Evolutionary conservation across 768 basidiomycete genomes (phyloP).

Genomic region (Hygrophoropsis aurantiaca): DNA sequence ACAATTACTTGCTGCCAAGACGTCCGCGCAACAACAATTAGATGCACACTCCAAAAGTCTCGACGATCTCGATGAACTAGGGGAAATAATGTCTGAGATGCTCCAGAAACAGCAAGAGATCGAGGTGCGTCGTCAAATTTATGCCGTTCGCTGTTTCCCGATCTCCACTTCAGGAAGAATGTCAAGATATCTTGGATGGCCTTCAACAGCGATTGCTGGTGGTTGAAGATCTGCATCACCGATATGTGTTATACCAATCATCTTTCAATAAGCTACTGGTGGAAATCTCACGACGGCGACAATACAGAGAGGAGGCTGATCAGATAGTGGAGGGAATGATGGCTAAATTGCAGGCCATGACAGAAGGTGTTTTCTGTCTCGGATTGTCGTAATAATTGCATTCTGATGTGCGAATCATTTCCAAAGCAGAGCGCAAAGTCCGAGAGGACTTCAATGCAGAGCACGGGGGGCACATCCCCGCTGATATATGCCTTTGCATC

Average conservation of each 20-base stretch:
- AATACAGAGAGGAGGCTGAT: conserved; percentile 66
- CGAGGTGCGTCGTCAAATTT: conserved; percentile 46
- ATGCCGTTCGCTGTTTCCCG: neutral
- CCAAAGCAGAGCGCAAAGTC: conserved; percentile 62
- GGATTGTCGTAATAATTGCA: neutral
- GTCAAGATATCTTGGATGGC: conserved; percentile 49
- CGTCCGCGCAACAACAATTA: conserved; percentile 45
- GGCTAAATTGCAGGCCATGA: conserved; percentile 61
- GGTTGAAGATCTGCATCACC: conserved; percentile 63
- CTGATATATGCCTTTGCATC: conserved; percentile 78
- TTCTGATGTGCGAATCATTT: conserved; percentile 1
- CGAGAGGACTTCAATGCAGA: conserved; percentile 71
- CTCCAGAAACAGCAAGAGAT: conserved; percentile 64
- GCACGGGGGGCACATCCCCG: conserved; percentile 72
- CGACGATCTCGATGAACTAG: conserved; percentile 73
- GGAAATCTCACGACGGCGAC: conserved; percentile 68
- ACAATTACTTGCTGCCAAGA: conserved; percentile 45
- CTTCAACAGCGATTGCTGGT: conserved; percentile 63
- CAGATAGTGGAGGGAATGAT: conserved; percentile 66
- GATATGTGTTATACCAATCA: conserved; percentile 66
- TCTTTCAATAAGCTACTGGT: conserved; percentile 74
- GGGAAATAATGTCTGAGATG: conserved; percentile 80
- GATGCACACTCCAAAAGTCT: conserved; percentile 49
- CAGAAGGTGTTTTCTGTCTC: conserved; percentile 48
- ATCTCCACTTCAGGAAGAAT: conserved; percentile 41